Base-by-base conservation (phyloP, 139 green algal genomes). In the Chlorella sp. region DNA sequence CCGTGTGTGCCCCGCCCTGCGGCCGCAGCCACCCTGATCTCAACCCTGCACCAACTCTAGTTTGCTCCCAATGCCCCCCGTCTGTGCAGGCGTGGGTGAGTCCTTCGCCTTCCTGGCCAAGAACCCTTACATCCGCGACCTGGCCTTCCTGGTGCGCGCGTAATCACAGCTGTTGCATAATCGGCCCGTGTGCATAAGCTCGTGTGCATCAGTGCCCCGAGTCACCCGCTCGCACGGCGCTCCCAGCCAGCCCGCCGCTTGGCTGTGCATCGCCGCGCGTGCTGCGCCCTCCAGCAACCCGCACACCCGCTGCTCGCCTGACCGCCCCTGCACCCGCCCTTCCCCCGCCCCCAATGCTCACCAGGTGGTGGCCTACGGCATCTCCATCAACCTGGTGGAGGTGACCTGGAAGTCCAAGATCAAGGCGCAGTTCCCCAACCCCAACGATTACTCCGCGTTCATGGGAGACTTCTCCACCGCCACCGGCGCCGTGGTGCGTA, bases 391-490 rank as follows among this genome's bases (percentile, higher is more conserved):
- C 94, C 90, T 99, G 91, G 97, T 99, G 65, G 97, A 99, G 93
- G 97, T 99, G 64, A 99, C 97, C 43, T 99, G 97, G 97, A 99
- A 99, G 94, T 93, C 92, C 90, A 99, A 99, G 94, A 96, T 99
- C 90, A 99, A 99, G 96, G 94, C 94, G 17, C 97, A 99, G 95
- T 99, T 98, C 91, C 96, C 95, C 87, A 98, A 98, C 93, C 95
- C 96, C 88, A 98, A 98, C 89, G 94, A 98, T 83, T 98, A 98
- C 94, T 96, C 91, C 34, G 79, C 92, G 4, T 98, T 98, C 92
- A 98, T 98, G 95, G 94, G 94, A 75, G 86, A 95, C 87, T 97
- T 97, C 90, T 97, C 93, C 78, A 91, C 92, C 38, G 72, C 80
- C 73, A 94, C 90, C 34, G 84, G 84, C 81, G 68, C 51, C 51